Conservation (phyloP, 345 rosid genomes). For the Gossypium ekmanianum region DNA sequence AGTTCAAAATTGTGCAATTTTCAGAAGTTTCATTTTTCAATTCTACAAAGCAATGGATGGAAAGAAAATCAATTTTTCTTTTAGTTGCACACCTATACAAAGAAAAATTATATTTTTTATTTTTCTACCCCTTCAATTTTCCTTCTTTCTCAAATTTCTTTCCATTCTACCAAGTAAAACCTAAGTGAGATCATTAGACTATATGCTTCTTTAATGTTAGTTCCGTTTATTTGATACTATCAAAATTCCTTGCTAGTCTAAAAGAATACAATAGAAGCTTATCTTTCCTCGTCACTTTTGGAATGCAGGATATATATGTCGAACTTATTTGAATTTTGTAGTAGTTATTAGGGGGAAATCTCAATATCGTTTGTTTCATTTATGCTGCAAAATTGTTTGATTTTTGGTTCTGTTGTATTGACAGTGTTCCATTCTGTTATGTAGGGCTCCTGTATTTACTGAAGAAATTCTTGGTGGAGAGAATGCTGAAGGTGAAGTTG, state of each 20-base stretch:
- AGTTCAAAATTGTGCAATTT: too few relatives aligned
- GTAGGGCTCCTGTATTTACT: constrained; percentile 70
- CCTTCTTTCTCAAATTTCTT: too few relatives aligned
- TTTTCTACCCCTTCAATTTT: too few relatives aligned
- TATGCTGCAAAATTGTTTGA: not conserved
- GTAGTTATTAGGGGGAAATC: not conserved
- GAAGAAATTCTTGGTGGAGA: constrained; percentile 61
- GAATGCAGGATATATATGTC: not conserved
- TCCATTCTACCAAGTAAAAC: too few relatives aligned
- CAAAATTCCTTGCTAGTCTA: not conserved
- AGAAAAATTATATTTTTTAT: too few relatives aligned
- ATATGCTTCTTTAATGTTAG: not conserved
- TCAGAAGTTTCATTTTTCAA: too few relatives aligned
- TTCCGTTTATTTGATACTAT: not conserved
- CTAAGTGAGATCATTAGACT: not conserved
- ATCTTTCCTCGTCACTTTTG: not conserved
- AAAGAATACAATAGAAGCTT: not conserved
- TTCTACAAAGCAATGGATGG: too few relatives aligned
- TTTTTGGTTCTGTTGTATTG: not conserved
- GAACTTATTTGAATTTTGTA: not conserved
- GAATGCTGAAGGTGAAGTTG: constrained; percentile 59
- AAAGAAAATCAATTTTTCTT: too few relatives aligned
- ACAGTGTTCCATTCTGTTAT: not conserved
- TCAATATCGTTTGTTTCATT: not conserved
- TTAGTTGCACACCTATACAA: too few relatives aligned